These are phyloP conservation scores for Rhizopogon sp. DNA, from an alignment of 768 basidiomycete genomes.

Conservation along the genomic window DNA sequence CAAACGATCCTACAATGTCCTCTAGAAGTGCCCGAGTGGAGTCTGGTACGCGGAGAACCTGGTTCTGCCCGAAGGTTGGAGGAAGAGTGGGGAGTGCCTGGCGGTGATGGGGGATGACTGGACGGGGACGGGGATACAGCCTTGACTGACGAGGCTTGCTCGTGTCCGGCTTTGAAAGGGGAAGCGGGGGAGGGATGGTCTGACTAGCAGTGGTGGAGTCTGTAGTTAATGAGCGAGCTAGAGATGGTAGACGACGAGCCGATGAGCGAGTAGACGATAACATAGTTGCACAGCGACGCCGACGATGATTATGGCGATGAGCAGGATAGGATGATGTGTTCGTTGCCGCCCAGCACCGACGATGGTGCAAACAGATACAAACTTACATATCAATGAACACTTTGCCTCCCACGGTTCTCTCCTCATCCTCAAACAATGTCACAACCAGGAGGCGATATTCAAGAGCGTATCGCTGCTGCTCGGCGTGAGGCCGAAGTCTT, in stretches of 20 bases:
- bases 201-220: slow-evolving; percentile 20
- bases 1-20: slow-evolving; percentile 71
- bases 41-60: slow-evolving; percentile 73
- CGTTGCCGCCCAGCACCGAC: background rate
- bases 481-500: slow-evolving; percentile 94
- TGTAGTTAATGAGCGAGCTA: slow-evolving; percentile 21
- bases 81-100: slow-evolving; percentile 53
- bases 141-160: slow-evolving; percentile 28
- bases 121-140: slow-evolving; percentile 40
- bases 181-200: slow-evolving; percentile 22
- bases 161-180: slow-evolving; percentile 24
- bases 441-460: slow-evolving; percentile 78
- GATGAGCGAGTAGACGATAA: slow-evolving; percentile 12
- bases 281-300: slow-evolving; percentile 16
- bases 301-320: background rate
- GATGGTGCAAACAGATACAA: background rate
- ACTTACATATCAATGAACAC: background rate
- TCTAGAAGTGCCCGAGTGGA: slow-evolving; percentile 79
- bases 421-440: slow-evolving; percentile 46
- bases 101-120: slow-evolving; percentile 17
- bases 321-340: too few species aligned
- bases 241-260: slow-evolving; percentile 9
- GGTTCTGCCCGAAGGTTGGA: slow-evolving; percentile 73
- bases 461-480: slow-evolving; percentile 92
- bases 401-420: slow-evolving; percentile 1